Conservation (phyloP, 495 filamentous ascomycete genomes). For the Neurospora intermedia region DNA sequence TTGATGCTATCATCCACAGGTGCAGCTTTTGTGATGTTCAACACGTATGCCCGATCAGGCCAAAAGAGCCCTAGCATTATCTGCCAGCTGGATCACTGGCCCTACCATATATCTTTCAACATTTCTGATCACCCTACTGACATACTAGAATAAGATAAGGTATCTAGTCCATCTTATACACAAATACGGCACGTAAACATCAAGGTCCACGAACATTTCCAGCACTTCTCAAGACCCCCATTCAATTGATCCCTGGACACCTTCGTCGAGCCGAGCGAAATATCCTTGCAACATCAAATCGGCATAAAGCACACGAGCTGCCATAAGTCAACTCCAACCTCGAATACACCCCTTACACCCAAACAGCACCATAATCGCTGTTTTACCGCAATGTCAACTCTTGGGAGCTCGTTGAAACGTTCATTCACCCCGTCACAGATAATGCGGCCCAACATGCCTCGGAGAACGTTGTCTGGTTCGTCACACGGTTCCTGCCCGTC, state of each 20-base stretch:
- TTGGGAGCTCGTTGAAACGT: neutral
- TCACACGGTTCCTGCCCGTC: slow-evolving; percentile 10
- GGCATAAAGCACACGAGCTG: neutral
- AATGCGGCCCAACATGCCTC: slow-evolving; percentile 17
- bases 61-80: neutral
- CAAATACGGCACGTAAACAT: neutral
- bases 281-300: neutral
- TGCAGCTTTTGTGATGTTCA: neutral
- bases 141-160: neutral
- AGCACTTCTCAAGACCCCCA: neutral
- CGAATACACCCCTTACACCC: neutral
- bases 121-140: neutral
- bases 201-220: neutral
- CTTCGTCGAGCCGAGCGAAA: neutral
- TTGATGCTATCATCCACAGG: neutral
- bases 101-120: neutral
- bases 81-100: neutral
- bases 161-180: neutral
- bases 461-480: slow-evolving; percentile 25
- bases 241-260: neutral
- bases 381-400: neutral
- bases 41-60: neutral
- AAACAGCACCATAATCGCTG: neutral
- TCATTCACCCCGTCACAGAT: neutral
- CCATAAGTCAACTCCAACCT: neutral